These are phyloP conservation scores for Plasmodium knowlesi DNA, from an alignment of 169 alveolate species.

Conservation along the genomic window DNA sequence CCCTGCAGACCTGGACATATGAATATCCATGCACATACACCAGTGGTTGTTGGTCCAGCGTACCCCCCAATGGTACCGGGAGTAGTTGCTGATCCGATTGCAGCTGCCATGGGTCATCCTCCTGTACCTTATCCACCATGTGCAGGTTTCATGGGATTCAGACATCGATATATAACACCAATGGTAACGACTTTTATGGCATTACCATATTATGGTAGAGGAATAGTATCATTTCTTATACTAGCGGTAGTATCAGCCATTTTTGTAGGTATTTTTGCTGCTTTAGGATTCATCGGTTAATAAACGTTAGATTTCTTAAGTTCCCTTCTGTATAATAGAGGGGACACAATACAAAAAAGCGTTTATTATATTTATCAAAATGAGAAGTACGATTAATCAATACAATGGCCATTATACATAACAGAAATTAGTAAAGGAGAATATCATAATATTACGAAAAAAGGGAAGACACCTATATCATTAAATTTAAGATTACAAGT, in stretches of 20 bases:
- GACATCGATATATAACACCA: neutral
- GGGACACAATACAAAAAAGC: neutral
- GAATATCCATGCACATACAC: neutral
- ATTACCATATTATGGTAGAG: neutral
- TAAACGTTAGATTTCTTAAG: neutral
- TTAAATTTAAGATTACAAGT: neutral
- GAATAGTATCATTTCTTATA: neutral
- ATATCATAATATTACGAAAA: neutral
- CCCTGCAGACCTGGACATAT: neutral
- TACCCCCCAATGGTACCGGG: neutral
- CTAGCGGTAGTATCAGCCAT: neutral
- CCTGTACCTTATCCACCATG: neutral
- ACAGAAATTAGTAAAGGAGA: neutral
- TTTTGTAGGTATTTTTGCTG: neutral
- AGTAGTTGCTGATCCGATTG: neutral
- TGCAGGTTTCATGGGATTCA: neutral
- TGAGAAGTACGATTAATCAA: neutral
- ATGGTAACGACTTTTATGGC: neutral
- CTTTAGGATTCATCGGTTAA: neutral
- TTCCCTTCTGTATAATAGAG: neutral
- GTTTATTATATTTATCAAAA: neutral
- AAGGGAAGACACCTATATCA: neutral
- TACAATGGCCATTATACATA: neutral
- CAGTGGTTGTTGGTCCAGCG: neutral
- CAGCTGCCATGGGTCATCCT: neutral